A percentile compares a stretch with the other conserved stretches of the same genome.
These are phyloP conservation scores for Globisporangium barbulae DNA, from an alignment of 352 stramenopile genomes.

Conservation along the genomic window DNA sequence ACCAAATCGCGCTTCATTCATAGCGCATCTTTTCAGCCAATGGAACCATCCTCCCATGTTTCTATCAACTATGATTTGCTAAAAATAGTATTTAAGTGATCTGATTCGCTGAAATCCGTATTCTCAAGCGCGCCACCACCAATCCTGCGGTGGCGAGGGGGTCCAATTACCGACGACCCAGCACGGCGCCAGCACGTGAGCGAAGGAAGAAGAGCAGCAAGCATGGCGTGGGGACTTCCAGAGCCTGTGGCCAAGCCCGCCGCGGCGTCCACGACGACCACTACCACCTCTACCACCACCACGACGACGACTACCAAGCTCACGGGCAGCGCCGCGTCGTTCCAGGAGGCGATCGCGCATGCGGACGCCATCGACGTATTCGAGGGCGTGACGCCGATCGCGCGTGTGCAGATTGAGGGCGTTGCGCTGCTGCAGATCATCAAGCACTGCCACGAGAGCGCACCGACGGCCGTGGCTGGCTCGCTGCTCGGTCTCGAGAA, in stretches of 20 bases:
- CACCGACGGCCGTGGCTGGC: constrained; percentile 92
- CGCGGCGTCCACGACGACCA: constrained; percentile 29
- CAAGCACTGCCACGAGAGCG: constrained; percentile 97
- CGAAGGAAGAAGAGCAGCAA: constrained; percentile 7
- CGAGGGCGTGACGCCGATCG: constrained; percentile 59
- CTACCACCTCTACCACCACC: constrained; percentile 19
- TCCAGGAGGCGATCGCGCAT: constrained; percentile 20
- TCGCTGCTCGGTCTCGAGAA: constrained; percentile 95
- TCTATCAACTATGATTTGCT: constrained; percentile 18
- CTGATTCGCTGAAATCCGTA: constrained; percentile 40
- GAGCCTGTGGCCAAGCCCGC: constrained; percentile 18
- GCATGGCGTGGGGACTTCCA: constrained; percentile 66
- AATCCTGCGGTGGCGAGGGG: constrained; percentile 17
- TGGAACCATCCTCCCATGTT: constrained; percentile 3
- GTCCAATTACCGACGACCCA: constrained; percentile 18
- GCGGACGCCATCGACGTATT: constrained; percentile 68
- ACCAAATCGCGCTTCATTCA: constrained; percentile 37
- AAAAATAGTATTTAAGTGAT: not conserved
- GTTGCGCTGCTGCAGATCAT: constrained; percentile 93
- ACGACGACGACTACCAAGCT: constrained; percentile 17
- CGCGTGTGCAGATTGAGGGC: constrained; percentile 72
- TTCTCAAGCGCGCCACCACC: constrained; percentile 42
- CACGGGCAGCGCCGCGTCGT: constrained; percentile 13
- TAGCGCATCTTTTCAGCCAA: constrained; percentile 38
- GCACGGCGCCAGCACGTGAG: constrained; percentile 19